These are phyloP conservation scores for Trichoderma brevicompactum DNA, from an alignment of 2,329 filamentous ascomycete species.

Conservation along the genomic window DNA sequence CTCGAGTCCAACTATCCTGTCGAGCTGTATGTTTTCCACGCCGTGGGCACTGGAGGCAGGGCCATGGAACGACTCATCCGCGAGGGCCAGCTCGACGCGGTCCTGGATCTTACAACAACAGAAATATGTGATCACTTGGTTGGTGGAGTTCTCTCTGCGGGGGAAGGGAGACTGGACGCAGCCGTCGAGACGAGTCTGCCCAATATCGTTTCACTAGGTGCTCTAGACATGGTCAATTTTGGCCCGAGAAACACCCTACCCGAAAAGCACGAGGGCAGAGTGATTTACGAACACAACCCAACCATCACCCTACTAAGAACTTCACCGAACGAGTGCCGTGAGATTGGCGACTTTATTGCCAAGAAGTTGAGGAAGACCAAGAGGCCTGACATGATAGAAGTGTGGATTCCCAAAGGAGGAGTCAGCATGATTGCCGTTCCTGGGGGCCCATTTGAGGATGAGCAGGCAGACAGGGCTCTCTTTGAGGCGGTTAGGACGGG, in stretches of 20 bases:
- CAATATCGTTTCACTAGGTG: conserved; percentile 53
- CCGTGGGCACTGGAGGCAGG: conserved; percentile 68
- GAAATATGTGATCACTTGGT: conserved; percentile 68
- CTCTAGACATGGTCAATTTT: conserved; percentile 67
- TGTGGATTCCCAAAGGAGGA: conserved; percentile 64
- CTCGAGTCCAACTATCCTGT: conserved; percentile 52
- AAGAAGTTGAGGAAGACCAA: conserved; percentile 52
- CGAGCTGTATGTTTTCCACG: conserved; percentile 70
- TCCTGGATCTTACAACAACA: conserved; percentile 73
- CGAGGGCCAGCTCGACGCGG: conserved; percentile 63
- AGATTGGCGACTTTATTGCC: conserved; percentile 61
- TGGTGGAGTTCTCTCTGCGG: conserved; percentile 67
- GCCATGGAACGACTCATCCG: conserved; percentile 69
- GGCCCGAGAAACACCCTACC: conserved; percentile 61
- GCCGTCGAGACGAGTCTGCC: conserved; percentile 63
- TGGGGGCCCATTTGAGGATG: conserved; percentile 58
- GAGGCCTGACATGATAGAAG: conserved; percentile 50
- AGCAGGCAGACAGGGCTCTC: conserved; percentile 49
- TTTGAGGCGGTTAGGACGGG: conserved; percentile 58
- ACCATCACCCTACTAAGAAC: conserved; percentile 70
- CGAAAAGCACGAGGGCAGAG: conserved; percentile 53
- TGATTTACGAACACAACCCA: conserved; percentile 68
- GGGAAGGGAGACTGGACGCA: conserved; percentile 59
- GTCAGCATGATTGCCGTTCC: conserved; percentile 63
- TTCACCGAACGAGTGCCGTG: conserved; percentile 57